Percentiles rank a stretch among this genome's conserved stretches.
These are phyloP conservation scores for Leucoagaricus sp. DNA, from an alignment of 1,284 basidiomycete species.

Conservation along the genomic window DNA sequence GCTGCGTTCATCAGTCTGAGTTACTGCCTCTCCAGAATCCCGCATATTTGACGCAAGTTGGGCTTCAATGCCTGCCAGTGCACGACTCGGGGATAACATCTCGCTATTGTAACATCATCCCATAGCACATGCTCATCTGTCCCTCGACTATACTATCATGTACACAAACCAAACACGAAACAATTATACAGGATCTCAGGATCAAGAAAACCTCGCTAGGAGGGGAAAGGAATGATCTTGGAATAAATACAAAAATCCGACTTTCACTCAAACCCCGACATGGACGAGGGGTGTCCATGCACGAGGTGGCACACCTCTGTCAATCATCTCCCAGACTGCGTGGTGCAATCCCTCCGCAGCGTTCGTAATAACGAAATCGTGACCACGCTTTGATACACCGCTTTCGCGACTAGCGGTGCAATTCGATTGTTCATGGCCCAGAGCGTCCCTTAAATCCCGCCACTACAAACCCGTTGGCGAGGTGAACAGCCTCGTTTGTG, in stretches of 20 bases:
- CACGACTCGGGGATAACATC: too few relatives aligned
- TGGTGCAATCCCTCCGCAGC: neutral
- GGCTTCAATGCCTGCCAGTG: too few relatives aligned
- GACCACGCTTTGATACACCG: conserved; percentile 18
- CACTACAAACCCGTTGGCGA: conserved; percentile 21
- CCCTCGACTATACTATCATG: too few relatives aligned
- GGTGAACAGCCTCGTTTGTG: conserved; percentile 21
- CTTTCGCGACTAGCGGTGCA: conserved; percentile 17
- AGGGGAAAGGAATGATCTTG: too few relatives aligned
- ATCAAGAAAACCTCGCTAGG: too few relatives aligned
- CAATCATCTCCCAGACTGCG: neutral
- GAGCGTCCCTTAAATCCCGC: conserved; percentile 23
- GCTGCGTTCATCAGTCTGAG: neutral
- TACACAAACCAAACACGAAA: too few relatives aligned
- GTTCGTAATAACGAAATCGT: neutral
- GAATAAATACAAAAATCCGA: too few relatives aligned
- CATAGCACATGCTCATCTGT: too few relatives aligned
- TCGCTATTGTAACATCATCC: too few relatives aligned
- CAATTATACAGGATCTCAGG: too few relatives aligned
- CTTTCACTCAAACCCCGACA: conserved; percentile 3
- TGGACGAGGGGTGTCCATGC: conserved; percentile 7
- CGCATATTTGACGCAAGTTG: too few relatives aligned
- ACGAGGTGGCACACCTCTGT: neutral
- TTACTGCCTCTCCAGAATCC: too few relatives aligned
- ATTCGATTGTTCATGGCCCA: conserved; percentile 21